Conservation (phyloP, 2,329 filamentous ascomycete species). For the Monilinia fructigena region DNA sequence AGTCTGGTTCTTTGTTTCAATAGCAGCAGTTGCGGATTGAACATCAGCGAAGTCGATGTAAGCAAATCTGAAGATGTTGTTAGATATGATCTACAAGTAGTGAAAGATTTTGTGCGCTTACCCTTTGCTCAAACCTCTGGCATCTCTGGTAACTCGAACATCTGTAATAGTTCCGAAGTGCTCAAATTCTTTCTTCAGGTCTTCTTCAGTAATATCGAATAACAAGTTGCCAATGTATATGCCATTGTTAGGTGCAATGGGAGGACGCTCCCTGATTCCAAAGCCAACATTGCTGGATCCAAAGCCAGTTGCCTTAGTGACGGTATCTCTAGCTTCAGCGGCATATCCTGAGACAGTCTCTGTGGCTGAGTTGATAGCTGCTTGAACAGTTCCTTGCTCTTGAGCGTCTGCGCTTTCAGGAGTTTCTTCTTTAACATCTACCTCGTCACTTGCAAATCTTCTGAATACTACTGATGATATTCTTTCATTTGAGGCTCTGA, state of each 20-base stretch:
- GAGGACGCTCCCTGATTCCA: background rate
- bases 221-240: conserved; percentile 70
- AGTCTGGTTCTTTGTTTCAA: conserved; percentile 57
- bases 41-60: conserved; percentile 60
- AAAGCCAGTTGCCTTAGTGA: conserved; percentile 25
- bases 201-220: conserved; percentile 62
- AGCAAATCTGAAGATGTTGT: conserved; percentile 53
- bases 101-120: conserved; percentile 42
- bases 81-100: conserved; percentile 11
- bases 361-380: conserved; percentile 32
- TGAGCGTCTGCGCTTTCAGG: conserved; percentile 23
- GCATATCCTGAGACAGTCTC: conserved; percentile 23
- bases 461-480: conserved; percentile 43
- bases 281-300: conserved; percentile 3
- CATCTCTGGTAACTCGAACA: conserved; percentile 58
- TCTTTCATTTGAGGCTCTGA: conserved; percentile 40
- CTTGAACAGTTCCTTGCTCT: conserved; percentile 35
- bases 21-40: conserved; percentile 54
- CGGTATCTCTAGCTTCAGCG: conserved; percentile 20
- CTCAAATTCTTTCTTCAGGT: conserved; percentile 58
- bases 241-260: conserved; percentile 22
- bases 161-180: conserved; percentile 55
- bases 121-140: conserved; percentile 67
- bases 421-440: conserved; percentile 32
- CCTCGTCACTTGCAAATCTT: conserved; percentile 49